Percentiles rank a stretch among this genome's conserved stretches.
Conservation (phyloP, 2,329 filamentous ascomycete species). For the Neonectria hederae region DNA sequence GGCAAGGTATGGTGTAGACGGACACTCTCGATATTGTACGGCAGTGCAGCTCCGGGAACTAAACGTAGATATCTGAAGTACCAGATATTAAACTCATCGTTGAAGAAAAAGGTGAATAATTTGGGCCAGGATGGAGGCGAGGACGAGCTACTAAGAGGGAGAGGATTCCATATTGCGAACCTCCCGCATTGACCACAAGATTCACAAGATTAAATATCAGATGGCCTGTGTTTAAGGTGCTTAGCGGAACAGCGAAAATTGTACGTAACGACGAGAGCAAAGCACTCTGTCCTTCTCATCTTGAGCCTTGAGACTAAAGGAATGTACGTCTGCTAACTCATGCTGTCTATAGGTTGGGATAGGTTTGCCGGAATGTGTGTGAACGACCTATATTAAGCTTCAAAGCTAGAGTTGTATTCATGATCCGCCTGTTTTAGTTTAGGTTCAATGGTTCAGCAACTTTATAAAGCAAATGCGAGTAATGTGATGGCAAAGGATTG, state of each 20-base stretch:
- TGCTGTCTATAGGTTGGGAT: not conserved
- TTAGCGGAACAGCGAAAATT: not conserved
- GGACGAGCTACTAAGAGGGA: not conserved
- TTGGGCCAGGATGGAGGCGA: not conserved
- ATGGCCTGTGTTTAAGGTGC: not conserved
- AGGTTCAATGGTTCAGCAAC: not conserved
- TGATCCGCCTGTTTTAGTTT: not conserved
- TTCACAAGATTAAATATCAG: not conserved
- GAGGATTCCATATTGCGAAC: not conserved
- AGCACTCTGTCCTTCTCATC: not conserved
- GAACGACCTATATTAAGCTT: not conserved
- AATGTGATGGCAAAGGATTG: no score
- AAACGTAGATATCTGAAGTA: no score
- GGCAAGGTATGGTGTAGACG: not conserved
- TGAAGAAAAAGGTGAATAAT: not conserved
- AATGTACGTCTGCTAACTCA: no score
- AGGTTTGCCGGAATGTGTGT: not conserved
- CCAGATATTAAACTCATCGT: not conserved
- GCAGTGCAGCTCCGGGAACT: no score
- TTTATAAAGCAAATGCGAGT: no score
- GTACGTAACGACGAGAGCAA: not conserved
- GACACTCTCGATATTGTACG: not conserved
- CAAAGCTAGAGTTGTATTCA: not conserved
- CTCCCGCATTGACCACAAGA: not conserved
- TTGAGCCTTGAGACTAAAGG: not conserved